Conservation (phyloP, 169 alveolate species). For the Toxoplasma gondii region DNA sequence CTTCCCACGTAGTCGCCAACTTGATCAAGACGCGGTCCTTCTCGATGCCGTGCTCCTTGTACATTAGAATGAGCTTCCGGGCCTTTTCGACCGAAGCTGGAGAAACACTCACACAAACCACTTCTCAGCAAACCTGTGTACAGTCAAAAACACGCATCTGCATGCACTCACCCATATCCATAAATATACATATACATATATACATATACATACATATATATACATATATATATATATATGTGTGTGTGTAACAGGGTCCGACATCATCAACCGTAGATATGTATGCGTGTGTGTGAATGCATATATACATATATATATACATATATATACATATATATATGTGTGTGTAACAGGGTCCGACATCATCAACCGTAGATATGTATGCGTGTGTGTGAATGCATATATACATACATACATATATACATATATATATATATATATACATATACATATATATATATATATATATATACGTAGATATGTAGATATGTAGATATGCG, state of each 20-base stretch:
- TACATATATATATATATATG: too few relatives aligned
- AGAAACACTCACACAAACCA: neutral
- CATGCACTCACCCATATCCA: neutral
- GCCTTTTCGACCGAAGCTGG: conserved; percentile 60
- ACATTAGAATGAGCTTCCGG: conserved; percentile 72
- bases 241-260: too few relatives aligned
- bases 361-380: too few relatives aligned
- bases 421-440: neutral
- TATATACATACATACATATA: neutral
- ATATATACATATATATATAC: too few relatives aligned
- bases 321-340: too few relatives aligned
- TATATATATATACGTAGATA: neutral
- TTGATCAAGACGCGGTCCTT: conserved; percentile 82
- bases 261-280: neutral
- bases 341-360: too few relatives aligned
- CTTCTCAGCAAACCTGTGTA: neutral
- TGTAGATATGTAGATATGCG: neutral
- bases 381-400: neutral
- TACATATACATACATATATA: neutral
- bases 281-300: neutral
- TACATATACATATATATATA: neutral
- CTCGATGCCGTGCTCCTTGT: conserved; percentile 78
- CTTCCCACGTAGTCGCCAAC: conserved; percentile 91
- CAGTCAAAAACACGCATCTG: neutral
- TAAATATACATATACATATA: neutral